phyloP scores from a whole-genome alignment of 2,329 filamentous ascomycete species.

The Arthrobotrys pseudoclavata region DNA sequence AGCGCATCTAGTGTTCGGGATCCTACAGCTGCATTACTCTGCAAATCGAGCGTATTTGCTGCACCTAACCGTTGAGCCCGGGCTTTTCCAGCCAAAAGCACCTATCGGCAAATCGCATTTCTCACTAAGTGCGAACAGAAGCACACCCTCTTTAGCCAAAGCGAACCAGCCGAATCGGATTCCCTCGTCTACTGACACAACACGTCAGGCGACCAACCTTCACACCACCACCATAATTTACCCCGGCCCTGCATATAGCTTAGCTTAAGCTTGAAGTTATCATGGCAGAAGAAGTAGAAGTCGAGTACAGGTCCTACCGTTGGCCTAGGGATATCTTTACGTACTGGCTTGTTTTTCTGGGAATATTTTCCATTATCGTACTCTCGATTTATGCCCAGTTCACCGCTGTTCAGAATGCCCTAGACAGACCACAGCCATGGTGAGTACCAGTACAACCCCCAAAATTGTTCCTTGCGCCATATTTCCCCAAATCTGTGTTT shows the following conservation, averaged over 20 bases:
- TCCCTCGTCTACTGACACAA: slow-evolving; percentile 58
- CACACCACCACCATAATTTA: slow-evolving; percentile 11
- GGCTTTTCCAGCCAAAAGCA: neutral
- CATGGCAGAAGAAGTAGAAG: slow-evolving; percentile 57
- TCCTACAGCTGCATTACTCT: slow-evolving; percentile 26
- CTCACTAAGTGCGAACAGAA: slow-evolving; percentile 21
- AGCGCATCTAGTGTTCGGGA: slow-evolving; percentile 10
- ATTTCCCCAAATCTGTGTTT: slow-evolving; percentile 16
- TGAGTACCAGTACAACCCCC: slow-evolving; percentile 29
- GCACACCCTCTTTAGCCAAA: slow-evolving; percentile 34
- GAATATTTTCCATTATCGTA: slow-evolving; percentile 55
- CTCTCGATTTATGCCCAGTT: slow-evolving; percentile 57
- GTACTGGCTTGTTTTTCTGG: slow-evolving; percentile 45
- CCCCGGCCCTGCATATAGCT: slow-evolving; percentile 42
- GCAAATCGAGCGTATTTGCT: slow-evolving; percentile 22
- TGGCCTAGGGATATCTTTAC: slow-evolving; percentile 53
- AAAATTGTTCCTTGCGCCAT: neutral
- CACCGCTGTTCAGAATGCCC: slow-evolving; percentile 48
- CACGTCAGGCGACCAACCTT: slow-evolving; percentile 48
- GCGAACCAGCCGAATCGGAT: slow-evolving; percentile 58
- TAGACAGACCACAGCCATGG: slow-evolving; percentile 57
- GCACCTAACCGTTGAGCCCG: slow-evolving; percentile 50
- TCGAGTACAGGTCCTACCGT: slow-evolving; percentile 55
- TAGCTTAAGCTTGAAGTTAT: slow-evolving; percentile 25
- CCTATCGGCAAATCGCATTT: slow-evolving; percentile 50